Percentiles rank a stretch among this genome's conserved stretches.
Evolutionary conservation across 1,284 basidiomycete species (phyloP).

Genomic region (Afroboletus lepidellus): DNA sequence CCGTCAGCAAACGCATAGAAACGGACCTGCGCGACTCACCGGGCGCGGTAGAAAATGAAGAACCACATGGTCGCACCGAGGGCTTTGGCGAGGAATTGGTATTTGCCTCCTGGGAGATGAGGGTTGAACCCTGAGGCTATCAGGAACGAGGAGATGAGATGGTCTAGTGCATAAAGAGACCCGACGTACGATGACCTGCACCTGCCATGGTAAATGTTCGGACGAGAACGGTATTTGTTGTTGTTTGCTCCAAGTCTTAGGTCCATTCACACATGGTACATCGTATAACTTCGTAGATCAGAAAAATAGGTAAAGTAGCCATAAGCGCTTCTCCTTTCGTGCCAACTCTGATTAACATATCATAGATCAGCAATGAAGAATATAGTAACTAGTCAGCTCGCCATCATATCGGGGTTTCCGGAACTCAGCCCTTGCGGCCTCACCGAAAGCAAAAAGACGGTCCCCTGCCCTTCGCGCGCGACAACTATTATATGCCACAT

Average conservation of each 20-base stretch:
- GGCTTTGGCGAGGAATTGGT: constrained; percentile 79
- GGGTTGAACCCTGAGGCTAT: constrained; percentile 78
- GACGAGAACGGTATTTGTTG: constrained; percentile 24
- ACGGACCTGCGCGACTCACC: constrained; percentile 53
- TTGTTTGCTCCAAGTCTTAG: constrained; percentile 21
- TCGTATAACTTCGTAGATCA: too few species aligned
- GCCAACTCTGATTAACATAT: constrained; percentile 79
- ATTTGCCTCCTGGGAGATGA: constrained; percentile 74
- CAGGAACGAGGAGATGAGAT: background rate
- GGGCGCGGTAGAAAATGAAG: constrained; percentile 93
- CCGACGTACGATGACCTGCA: constrained; percentile 26
- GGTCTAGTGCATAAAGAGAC: constrained; percentile 2
- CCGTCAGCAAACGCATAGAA: constrained; percentile 3
- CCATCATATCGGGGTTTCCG: constrained; percentile 65
- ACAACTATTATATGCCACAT: constrained; percentile 49
- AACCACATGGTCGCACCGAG: constrained; percentile 96
- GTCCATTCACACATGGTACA: background rate
- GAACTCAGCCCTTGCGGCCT: constrained; percentile 60
- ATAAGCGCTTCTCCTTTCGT: too few species aligned
- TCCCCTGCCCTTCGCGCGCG: constrained; percentile 89
- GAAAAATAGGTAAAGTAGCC: too few species aligned
- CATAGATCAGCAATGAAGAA: constrained; percentile 63
- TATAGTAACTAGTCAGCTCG: constrained; percentile 15
- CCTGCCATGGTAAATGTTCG: constrained; percentile 33
- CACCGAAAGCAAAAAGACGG: too few species aligned